Evolutionary conservation across 2,329 filamentous ascomycete genomes (phyloP).

Genomic region (Lachnellula occidentalis): DNA sequence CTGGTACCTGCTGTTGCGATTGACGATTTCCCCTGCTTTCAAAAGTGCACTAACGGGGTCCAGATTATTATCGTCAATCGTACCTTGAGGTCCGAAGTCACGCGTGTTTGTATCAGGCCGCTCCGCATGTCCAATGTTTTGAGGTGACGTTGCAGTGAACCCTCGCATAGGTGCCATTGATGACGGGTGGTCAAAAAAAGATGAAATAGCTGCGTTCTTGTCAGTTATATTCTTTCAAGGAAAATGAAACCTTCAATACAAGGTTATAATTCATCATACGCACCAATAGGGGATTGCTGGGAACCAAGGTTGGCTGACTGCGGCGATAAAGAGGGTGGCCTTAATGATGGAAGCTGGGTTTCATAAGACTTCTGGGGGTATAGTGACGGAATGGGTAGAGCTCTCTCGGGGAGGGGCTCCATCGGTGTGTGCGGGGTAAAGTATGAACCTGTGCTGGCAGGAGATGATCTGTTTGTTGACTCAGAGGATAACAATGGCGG

Average conservation of each 20-base stretch:
- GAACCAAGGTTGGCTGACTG: slow-evolving; percentile 13
- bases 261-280: slow-evolving; percentile 1
- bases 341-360: slow-evolving; percentile 25
- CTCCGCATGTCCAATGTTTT: slow-evolving; percentile 8
- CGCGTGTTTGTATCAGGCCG: slow-evolving; percentile 14
- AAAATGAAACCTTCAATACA: too few relatives aligned
- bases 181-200: slow-evolving; percentile 5
- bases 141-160: slow-evolving; percentile 10
- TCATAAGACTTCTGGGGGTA: slow-evolving; percentile 28
- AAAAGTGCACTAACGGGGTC: slow-evolving; percentile 57
- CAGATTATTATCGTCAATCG: slow-evolving; percentile 33
- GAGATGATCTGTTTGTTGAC: slow-evolving; percentile 27
- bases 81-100: slow-evolving; percentile 18
- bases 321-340: slow-evolving; percentile 26
- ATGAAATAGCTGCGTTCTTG: neutral
- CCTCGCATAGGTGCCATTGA: slow-evolving; percentile 25
- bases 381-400: slow-evolving; percentile 24
- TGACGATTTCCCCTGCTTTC: slow-evolving; percentile 54
- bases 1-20: slow-evolving; percentile 32
- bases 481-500: slow-evolving; percentile 28
- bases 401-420: slow-evolving; percentile 27
- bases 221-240: neutral
- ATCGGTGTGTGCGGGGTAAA: slow-evolving; percentile 28
- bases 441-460: slow-evolving; percentile 23
- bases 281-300: slow-evolving; percentile 28